These are phyloP conservation scores for Ceratocystis cubensis DNA, from an alignment of 2,329 filamentous ascomycete genomes.

Conservation along the genomic window DNA sequence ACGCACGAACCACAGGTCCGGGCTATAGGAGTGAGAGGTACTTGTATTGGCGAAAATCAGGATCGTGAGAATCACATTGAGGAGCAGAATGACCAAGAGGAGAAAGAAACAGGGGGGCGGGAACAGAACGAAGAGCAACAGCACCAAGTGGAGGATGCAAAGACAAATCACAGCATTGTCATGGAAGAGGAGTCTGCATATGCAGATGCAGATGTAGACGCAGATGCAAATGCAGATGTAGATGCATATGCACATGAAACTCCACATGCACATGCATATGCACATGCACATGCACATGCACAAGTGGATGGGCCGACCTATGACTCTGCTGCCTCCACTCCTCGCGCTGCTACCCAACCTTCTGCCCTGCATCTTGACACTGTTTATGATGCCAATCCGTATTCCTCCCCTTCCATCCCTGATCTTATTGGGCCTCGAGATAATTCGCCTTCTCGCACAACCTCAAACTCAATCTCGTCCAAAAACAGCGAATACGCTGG, in stretches of 20 bases:
- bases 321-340: background rate
- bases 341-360: conserved; percentile 1
- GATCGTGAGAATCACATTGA: background rate
- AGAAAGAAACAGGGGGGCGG: background rate
- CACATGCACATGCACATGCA: conserved; percentile 7
- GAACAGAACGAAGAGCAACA: background rate
- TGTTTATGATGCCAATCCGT: background rate
- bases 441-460: background rate
- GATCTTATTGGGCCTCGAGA: background rate
- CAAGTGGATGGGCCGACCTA: background rate
- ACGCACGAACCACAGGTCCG: conserved; percentile 5
- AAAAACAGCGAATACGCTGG: background rate
- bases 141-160: background rate
- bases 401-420: background rate
- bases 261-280: background rate
- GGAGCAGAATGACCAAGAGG: background rate
- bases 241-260: background rate
- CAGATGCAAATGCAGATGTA: background rate
- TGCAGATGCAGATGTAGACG: background rate
- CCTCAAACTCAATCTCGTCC: background rate
- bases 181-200: background rate
- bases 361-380: conserved; percentile 4
- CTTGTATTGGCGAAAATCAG: background rate
- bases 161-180: background rate
- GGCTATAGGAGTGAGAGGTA: conserved; percentile 6